These are phyloP conservation scores for Globisporangium recalcitrans DNA, from an alignment of 352 stramenopile genomes.

Conservation along the genomic window DNA sequence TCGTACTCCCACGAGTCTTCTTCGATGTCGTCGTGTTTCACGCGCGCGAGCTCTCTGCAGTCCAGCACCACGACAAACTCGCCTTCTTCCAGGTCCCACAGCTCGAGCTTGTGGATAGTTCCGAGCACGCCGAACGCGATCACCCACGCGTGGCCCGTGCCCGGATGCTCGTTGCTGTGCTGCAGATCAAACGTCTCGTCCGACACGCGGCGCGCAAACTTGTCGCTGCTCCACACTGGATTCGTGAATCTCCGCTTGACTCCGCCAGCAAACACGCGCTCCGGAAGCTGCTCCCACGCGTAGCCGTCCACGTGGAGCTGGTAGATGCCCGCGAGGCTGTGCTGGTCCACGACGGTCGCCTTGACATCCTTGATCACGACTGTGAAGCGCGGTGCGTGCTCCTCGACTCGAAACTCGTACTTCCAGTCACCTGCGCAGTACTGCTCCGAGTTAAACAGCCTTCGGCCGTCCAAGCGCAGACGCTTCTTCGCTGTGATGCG, in stretches of 20 bases:
- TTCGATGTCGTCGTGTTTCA: conserved; percentile 62
- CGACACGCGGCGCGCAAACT: conserved; percentile 70
- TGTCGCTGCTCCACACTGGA: conserved; percentile 73
- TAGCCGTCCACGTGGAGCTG: conserved; percentile 58
- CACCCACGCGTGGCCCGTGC: conserved; percentile 63
- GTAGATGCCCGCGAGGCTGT: conserved; percentile 66
- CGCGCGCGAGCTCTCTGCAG: conserved; percentile 46
- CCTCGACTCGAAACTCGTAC: conserved; percentile 64
- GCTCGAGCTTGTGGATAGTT: conserved; percentile 70
- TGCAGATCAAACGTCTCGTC: conserved; percentile 39
- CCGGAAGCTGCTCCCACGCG: conserved; percentile 58
- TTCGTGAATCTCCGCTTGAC: conserved; percentile 22
- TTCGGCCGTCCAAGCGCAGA: conserved; percentile 71
- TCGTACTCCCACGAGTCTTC: conserved; percentile 70
- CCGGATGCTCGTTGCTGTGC: conserved; percentile 34
- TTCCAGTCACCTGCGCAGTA: conserved; percentile 69
- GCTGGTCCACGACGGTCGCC: conserved; percentile 62
- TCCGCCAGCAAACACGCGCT: conserved; percentile 37
- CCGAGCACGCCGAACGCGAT: conserved; percentile 77
- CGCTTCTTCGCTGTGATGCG: conserved; percentile 81
- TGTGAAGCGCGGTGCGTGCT: conserved; percentile 33
- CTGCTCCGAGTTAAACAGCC: conserved; percentile 64
- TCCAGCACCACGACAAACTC: conserved; percentile 80
- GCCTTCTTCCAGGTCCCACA: conserved; percentile 59
- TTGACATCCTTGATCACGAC: conserved; percentile 75